These are phyloP conservation scores for Neurospora hispaniola DNA, from an alignment of 495 filamentous ascomycete genomes.

Conservation along the genomic window DNA sequence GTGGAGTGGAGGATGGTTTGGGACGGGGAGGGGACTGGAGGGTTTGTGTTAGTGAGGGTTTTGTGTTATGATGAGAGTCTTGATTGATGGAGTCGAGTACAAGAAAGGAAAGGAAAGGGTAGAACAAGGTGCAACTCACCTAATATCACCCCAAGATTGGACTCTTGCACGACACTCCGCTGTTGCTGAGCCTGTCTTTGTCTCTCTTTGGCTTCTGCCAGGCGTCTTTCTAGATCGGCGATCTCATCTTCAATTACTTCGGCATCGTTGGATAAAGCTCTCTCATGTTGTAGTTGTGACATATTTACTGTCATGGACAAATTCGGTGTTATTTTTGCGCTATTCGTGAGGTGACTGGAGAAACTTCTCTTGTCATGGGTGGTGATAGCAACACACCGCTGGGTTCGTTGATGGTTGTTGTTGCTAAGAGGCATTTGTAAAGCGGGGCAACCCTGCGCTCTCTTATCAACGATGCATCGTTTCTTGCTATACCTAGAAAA, in stretches of 20 bases:
- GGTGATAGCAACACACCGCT: neutral
- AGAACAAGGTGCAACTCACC: neutral
- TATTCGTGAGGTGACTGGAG: neutral
- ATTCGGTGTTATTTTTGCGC: neutral
- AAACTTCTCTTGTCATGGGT: neutral
- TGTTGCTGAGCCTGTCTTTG: conserved; percentile 3
- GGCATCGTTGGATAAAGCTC: neutral
- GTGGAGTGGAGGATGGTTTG: conserved; percentile 5
- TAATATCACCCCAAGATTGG: neutral
- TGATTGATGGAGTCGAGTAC: too few species aligned
- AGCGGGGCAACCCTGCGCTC: neutral
- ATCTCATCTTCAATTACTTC: conserved; percentile 22
- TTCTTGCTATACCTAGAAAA: neutral
- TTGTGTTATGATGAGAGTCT: neutral
- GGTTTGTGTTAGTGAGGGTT: neutral
- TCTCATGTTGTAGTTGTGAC: neutral
- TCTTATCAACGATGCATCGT: neutral
- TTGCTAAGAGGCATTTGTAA: neutral
- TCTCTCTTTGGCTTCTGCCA: conserved; percentile 25
- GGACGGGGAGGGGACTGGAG: neutral
- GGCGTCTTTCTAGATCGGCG: conserved; percentile 26
- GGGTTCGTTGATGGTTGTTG: neutral
- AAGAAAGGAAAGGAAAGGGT: too few species aligned
- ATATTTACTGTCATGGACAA: neutral
- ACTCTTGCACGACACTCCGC: neutral